Evolutionary conservation across 306 rosid species (phyloP).

Genomic region (Morella rubra): DNA sequence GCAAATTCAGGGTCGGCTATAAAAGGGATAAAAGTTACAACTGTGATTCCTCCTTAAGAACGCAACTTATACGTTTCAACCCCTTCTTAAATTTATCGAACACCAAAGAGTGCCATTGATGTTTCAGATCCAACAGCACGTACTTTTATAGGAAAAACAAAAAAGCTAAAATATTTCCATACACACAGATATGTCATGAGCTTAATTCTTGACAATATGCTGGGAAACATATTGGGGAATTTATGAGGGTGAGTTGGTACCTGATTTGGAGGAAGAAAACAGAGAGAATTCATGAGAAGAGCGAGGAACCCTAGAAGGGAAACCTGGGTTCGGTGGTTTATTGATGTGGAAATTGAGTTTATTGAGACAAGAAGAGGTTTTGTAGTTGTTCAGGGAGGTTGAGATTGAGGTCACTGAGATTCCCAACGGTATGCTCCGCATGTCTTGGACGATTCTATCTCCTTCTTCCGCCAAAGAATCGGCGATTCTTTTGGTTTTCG

Average conservation of each 20-base stretch:
- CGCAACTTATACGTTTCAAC: not conserved
- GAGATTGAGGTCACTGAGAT: constrained; percentile 54
- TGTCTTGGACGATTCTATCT: constrained; percentile 40
- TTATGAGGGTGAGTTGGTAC: constrained; percentile 25
- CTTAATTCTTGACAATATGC: too few relatives aligned
- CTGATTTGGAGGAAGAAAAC: constrained; percentile 56
- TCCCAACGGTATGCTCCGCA: constrained; percentile 81
- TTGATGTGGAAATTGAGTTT: constrained; percentile 27
- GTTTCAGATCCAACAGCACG: not conserved
- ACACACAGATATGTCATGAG: not conserved
- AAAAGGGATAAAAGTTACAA: not conserved
- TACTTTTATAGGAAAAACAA: not conserved
- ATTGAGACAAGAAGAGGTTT: constrained; percentile 32
- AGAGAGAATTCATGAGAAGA: constrained; percentile 41
- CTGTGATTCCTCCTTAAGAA: not conserved
- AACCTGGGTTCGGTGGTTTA: constrained; percentile 30
- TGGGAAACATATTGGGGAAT: not conserved
- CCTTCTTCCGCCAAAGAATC: constrained; percentile 20
- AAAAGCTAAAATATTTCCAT: not conserved
- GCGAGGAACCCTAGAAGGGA: constrained; percentile 41
- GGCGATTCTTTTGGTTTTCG: constrained; percentile 13
- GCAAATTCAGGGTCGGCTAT: not conserved
- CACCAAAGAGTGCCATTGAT: constrained; percentile 11
- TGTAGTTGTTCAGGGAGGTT: constrained; percentile 46
- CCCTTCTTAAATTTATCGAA: not conserved